Evolutionary conservation across 148 eudicot genomes (phyloP).

Genomic region (Persicaria tinctoria): DNA sequence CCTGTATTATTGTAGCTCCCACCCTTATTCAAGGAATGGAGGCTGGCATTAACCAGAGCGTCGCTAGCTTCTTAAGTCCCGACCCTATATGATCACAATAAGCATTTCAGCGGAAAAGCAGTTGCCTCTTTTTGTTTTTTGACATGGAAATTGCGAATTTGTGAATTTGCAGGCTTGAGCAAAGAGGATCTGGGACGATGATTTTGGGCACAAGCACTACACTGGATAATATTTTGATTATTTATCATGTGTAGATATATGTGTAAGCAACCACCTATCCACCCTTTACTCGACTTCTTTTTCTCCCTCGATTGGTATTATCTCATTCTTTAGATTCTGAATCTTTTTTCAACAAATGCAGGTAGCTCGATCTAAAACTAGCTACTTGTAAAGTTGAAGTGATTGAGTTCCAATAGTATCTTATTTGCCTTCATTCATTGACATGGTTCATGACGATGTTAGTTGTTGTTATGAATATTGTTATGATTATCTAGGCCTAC

Average conservation of each 20-base stretch:
- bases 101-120: neutral
- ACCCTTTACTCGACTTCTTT: neutral
- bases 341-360: constrained; percentile 9
- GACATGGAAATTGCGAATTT: neutral
- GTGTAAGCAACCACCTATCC: constrained; percentile 15
- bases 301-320: neutral
- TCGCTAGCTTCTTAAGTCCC: too few species aligned
- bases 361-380: constrained; percentile 28
- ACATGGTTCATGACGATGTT: neutral
- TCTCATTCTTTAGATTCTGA: neutral
- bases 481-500: too few species aligned
- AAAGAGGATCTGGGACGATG: constrained; percentile 19
- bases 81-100: neutral
- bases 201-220: constrained; percentile 21
- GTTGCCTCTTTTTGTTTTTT: neutral
- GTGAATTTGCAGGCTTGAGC: constrained; percentile 17
- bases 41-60: too few species aligned
- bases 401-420: neutral
- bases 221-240: constrained; percentile 27
- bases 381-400: constrained; percentile 28
- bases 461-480: neutral
- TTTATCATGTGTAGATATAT: constrained; percentile 23
- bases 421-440: neutral
- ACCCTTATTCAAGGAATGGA: too few species aligned
- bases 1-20: too few species aligned